Evolutionary conservation across 2,329 filamentous ascomycete species (phyloP).

Genomic region (Cladosporium sp.): DNA sequence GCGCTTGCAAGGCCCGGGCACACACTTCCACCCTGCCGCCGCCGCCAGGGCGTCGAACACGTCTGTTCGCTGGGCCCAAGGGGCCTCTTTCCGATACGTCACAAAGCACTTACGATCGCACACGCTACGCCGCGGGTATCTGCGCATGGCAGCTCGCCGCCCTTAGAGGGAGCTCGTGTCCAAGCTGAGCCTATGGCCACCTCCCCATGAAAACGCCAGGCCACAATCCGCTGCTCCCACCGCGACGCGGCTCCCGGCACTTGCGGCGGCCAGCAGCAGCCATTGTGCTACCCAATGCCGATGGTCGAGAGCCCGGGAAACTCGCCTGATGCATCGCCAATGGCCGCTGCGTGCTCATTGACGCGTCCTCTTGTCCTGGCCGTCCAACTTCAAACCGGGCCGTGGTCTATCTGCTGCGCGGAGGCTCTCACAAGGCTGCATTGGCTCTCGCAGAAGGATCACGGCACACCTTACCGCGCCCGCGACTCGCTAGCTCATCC

Average conservation of each 20-base stretch:
- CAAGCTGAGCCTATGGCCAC: not conserved
- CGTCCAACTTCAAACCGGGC: constrained; percentile 1
- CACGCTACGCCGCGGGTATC: not conserved
- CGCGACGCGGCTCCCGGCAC: constrained; percentile 5
- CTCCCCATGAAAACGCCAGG: not conserved
- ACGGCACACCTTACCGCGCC: not conserved
- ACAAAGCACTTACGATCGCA: not conserved
- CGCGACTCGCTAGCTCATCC: constrained; percentile 3
- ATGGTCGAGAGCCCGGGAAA: not conserved
- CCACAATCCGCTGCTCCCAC: too few species aligned
- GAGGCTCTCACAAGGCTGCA: not conserved
- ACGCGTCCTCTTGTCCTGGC: not conserved
- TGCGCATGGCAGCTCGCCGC: not conserved
- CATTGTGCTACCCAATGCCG: not conserved
- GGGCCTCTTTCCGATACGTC: constrained; percentile 4
- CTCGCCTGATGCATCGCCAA: not conserved
- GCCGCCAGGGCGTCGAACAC: not conserved
- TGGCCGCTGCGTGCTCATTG: constrained; percentile 1
- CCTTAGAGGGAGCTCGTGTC: not conserved
- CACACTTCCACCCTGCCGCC: not conserved
- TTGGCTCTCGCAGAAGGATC: not conserved
- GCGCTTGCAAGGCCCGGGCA: not conserved
- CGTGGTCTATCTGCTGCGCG: constrained; percentile 1
- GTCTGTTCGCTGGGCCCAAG: not conserved
- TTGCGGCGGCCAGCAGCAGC: constrained; percentile 5